These are phyloP conservation scores for Diaporthe sp. DNA, from an alignment of 2,329 filamentous ascomycete genomes.

Conservation along the genomic window DNA sequence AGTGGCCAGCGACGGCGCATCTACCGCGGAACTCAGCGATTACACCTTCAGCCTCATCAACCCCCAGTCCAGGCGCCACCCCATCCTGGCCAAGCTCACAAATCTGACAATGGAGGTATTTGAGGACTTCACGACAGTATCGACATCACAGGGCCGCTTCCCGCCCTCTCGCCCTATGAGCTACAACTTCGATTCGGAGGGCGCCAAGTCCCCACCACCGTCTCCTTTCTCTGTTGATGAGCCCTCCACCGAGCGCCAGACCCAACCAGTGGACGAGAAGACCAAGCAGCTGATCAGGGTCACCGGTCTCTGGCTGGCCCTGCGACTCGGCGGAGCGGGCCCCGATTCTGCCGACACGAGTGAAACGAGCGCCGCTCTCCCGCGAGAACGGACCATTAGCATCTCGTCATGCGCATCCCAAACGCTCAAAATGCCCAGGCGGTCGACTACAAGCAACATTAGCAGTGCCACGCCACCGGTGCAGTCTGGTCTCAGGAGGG, in stretches of 20 bases:
- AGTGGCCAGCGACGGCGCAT: slow-evolving; percentile 37
- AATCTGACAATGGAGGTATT: slow-evolving; percentile 75
- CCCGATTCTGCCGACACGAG: slow-evolving; percentile 43
- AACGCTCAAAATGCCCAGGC: slow-evolving; percentile 33
- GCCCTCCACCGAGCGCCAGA: slow-evolving; percentile 43
- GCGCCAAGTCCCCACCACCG: slow-evolving; percentile 11
- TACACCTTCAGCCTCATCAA: slow-evolving; percentile 81
- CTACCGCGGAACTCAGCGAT: slow-evolving; percentile 39
- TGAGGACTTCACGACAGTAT: slow-evolving; percentile 72
- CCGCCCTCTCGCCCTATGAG: slow-evolving; percentile 54
- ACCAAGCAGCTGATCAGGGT: slow-evolving; percentile 61
- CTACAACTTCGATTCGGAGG: slow-evolving; percentile 28
- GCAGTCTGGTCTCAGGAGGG: slow-evolving; percentile 44
- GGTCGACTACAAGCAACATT: slow-evolving; percentile 31
- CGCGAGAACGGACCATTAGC: slow-evolving; percentile 37
- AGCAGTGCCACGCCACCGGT: not conserved
- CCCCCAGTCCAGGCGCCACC: slow-evolving; percentile 75
- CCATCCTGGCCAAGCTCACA: slow-evolving; percentile 78
- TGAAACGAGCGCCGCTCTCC: slow-evolving; percentile 39
- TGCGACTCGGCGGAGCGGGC: slow-evolving; percentile 55
- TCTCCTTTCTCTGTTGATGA: slow-evolving; percentile 27
- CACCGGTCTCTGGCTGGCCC: slow-evolving; percentile 62
- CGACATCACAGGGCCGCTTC: slow-evolving; percentile 58
- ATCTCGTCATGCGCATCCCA: slow-evolving; percentile 3
- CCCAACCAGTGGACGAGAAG: slow-evolving; percentile 52